A percentile compares a stretch with the other conserved stretches of the same genome.
Conservation (phyloP, 805 yeast genomes). For the Tetrapisispora taiwanensis region DNA sequence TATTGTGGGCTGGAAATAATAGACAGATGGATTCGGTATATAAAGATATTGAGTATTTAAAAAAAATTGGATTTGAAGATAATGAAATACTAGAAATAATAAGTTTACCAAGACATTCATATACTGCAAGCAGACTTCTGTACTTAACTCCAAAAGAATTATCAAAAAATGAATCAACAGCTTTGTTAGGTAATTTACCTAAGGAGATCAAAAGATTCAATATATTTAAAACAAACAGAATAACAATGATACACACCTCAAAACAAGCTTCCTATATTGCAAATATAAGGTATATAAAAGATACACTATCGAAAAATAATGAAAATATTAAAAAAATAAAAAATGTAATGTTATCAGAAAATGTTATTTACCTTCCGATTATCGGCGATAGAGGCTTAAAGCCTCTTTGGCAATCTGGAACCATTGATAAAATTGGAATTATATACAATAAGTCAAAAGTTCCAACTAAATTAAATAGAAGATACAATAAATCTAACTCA, state of each 20-base stretch:
- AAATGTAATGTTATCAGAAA: neutral
- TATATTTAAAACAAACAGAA: conserved; percentile 5
- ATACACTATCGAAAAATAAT: neutral
- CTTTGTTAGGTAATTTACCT: conserved; percentile 41
- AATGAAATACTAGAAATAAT: conserved; percentile 4
- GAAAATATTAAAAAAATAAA: neutral
- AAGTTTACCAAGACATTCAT: conserved; percentile 42
- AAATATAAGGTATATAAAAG: neutral
- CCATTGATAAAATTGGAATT: neutral
- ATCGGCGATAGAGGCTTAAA: neutral
- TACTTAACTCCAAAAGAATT: conserved; percentile 43
- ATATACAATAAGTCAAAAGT: neutral
- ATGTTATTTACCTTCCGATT: neutral
- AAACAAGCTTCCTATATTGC: too few relatives aligned
- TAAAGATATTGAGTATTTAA: neutral
- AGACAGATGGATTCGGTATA: neutral
- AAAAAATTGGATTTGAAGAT: neutral
- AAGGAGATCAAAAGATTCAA: conserved; percentile 35
- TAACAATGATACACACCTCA: neutral
- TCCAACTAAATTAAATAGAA: neutral
- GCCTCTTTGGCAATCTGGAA: neutral
- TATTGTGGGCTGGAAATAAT: too few relatives aligned
- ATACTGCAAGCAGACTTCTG: conserved; percentile 49
- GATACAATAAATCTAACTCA: too few relatives aligned
- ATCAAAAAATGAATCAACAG: conserved; percentile 35